These are phyloP conservation scores for Penicillium sp. DNA, from an alignment of 2,329 filamentous ascomycete genomes.

Conservation along the genomic window DNA sequence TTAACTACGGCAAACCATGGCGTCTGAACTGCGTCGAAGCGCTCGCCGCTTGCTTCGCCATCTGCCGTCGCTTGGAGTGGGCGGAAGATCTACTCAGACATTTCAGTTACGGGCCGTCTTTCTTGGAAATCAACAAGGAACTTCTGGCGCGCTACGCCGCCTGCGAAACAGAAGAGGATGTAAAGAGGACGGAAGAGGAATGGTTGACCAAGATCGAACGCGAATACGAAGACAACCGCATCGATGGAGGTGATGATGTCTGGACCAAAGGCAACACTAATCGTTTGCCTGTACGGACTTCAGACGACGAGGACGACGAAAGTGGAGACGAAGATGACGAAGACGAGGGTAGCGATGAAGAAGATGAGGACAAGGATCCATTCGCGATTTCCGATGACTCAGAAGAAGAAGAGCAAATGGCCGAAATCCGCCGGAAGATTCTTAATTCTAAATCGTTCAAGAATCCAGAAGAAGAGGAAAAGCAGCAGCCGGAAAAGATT, in stretches of 20 bases:
- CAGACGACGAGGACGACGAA: constrained; percentile 52
- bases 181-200: constrained; percentile 79
- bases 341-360: constrained; percentile 44
- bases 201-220: constrained; percentile 89
- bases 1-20: constrained; percentile 97
- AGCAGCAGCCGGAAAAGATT: constrained; percentile 61
- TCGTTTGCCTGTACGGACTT: constrained; percentile 53
- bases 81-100: constrained; percentile 76
- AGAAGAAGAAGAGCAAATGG: constrained; percentile 88
- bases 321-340: constrained; percentile 49
- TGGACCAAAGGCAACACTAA: constrained; percentile 94
- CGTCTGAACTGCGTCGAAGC: constrained; percentile 94
- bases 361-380: constrained; percentile 58
- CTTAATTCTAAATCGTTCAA: constrained; percentile 86
- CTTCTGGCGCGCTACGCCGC: constrained; percentile 81
- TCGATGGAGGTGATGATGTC: constrained; percentile 63
- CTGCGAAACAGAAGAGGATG: constrained; percentile 73
- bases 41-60: constrained; percentile 85
- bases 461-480: constrained; percentile 52
- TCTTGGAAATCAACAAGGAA: constrained; percentile 84
- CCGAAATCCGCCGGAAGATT: constrained; percentile 84
- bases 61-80: constrained; percentile 90
- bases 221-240: constrained; percentile 79
- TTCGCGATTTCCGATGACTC: constrained; percentile 76
- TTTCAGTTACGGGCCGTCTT: constrained; percentile 85